Conservation (phyloP, 805 yeast species). For the Vanderwaltozyma yarrowii region DNA sequence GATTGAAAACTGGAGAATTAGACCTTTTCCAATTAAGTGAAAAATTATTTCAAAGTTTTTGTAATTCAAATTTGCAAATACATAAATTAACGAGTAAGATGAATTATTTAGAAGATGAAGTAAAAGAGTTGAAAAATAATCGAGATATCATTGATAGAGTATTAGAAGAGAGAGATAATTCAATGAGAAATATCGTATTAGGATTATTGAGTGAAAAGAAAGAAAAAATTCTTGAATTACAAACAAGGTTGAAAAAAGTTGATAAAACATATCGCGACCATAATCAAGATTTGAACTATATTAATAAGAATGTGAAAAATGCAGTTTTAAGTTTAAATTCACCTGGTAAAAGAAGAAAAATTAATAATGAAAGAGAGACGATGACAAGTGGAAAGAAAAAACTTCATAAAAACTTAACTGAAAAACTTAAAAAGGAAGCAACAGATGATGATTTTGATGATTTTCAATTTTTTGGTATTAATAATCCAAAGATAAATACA, state of each 20-base stretch:
- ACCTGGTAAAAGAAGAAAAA: conserved; percentile 16
- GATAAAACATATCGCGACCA: not conserved
- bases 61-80: conserved; percentile 9
- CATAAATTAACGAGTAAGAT: not conserved
- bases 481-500: not conserved
- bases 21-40: conserved; percentile 20
- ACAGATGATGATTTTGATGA: conserved; percentile 13
- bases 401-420: not conserved
- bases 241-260: conserved; percentile 5
- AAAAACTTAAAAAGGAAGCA: not conserved
- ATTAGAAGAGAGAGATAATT: conserved; percentile 15
- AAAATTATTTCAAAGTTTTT: conserved; percentile 8
- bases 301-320: conserved; percentile 12
- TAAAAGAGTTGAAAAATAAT: conserved; percentile 6
- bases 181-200: conserved; percentile 14
- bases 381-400: not conserved
- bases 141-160: conserved; percentile 7
- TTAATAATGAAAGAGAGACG: not conserved
- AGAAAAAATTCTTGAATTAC: conserved; percentile 12
- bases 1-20: conserved; percentile 11
- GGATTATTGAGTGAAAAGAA: conserved; percentile 22
- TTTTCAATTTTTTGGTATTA: conserved; percentile 18
- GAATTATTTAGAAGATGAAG: not conserved
- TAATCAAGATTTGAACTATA: conserved; percentile 10
- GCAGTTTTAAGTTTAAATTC: conserved; percentile 15